Evolutionary conservation across 202 grass and related monocot species (phyloP).

Genomic region (Carex arenaria): DNA sequence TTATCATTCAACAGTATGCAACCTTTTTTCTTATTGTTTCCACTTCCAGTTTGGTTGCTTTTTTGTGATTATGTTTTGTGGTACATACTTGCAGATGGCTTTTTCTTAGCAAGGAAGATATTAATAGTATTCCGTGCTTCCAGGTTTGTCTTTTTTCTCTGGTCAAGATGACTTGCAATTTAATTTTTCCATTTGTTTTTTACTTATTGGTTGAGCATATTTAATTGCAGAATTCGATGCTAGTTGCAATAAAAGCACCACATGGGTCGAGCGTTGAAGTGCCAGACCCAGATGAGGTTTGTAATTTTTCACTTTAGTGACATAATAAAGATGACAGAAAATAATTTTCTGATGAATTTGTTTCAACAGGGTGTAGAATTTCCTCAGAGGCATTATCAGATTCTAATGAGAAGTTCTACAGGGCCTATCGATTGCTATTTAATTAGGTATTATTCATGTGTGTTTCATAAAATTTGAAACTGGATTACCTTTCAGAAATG

Average conservation of each 20-base stretch:
- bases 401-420: conserved; percentile 78
- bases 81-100: conserved; percentile 43
- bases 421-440: conserved; percentile 83
- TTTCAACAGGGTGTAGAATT: conserved; percentile 46
- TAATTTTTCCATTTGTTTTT: conserved; percentile 24
- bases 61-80: neutral
- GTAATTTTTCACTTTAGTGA: conserved; percentile 8
- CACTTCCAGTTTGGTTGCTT: neutral
- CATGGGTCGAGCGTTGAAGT: conserved; percentile 83
- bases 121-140: conserved; percentile 52
- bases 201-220: conserved; percentile 11
- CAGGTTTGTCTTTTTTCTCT: conserved; percentile 38
- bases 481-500: conserved; percentile 4
- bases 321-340: neutral
- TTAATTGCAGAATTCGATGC: conserved; percentile 52
- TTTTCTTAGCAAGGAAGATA: conserved; percentile 70
- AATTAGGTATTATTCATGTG: conserved; percentile 38
- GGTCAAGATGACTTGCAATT: conserved; percentile 1
- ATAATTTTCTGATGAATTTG: conserved; percentile 2
- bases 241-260: conserved; percentile 81
- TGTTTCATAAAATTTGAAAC: neutral
- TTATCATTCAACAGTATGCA: neutral
- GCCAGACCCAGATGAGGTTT: conserved; percentile 71
- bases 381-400: conserved; percentile 54
- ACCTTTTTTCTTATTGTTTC: conserved; percentile 3